These are phyloP conservation scores for Bipolaris oryzae DNA, from an alignment of 2,329 filamentous ascomycete species.

Conservation along the genomic window DNA sequence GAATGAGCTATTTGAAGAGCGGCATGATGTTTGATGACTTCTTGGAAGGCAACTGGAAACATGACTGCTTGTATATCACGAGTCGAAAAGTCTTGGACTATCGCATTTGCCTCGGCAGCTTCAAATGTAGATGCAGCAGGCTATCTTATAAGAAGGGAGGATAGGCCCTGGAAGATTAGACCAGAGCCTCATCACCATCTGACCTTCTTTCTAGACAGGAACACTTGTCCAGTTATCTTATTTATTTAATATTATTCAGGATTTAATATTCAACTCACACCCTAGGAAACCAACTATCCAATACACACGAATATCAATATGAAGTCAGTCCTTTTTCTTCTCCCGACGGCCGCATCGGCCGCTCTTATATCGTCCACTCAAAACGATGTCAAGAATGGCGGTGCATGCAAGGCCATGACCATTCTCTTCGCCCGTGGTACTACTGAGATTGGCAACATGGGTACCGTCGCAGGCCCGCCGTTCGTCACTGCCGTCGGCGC, in stretches of 20 bases:
- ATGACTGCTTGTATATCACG: conserved; percentile 10
- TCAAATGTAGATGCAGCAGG: not conserved
- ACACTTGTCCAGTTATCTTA: too few relatives aligned
- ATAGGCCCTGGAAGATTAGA: not conserved
- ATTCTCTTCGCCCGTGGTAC: conserved; percentile 65
- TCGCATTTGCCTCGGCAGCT: conserved; percentile 2
- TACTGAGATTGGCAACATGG: conserved; percentile 60
- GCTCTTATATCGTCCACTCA: conserved; percentile 31
- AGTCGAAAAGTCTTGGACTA: not conserved
- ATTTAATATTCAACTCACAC: not conserved
- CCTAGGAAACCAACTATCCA: not conserved
- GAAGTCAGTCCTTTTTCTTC: conserved; percentile 22
- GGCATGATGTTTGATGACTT: conserved; percentile 25
- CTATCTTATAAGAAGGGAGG: conserved; percentile 2
- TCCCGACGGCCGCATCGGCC: conserved; percentile 19
- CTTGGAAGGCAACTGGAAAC: conserved; percentile 18
- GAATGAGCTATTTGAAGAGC: conserved; percentile 11
- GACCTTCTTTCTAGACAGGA: not conserved
- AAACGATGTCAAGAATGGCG: conserved; percentile 36
- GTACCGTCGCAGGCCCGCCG: conserved; percentile 56
- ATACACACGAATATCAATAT: conserved; percentile 11
- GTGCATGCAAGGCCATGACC: conserved; percentile 55
- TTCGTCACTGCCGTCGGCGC: conserved; percentile 56
- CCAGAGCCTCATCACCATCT: not conserved
- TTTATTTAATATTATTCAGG: too few relatives aligned